Conservation (phyloP, 805 yeast species). For the Metschnikowia kofuensis region DNA sequence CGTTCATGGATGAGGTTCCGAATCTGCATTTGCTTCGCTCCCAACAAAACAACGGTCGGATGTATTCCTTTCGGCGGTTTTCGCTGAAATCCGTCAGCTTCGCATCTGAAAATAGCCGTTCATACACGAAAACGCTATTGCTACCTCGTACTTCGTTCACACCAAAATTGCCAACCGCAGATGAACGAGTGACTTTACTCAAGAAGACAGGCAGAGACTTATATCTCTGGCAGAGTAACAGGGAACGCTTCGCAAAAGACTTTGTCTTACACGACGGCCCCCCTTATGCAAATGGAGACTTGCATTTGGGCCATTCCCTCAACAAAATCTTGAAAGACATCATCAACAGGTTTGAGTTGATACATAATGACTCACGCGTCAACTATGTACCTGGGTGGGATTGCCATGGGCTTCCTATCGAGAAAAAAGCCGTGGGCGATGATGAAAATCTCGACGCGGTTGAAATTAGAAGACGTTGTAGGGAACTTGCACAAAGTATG, state of each 20-base stretch:
- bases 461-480: conserved; percentile 66
- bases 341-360: conserved; percentile 65
- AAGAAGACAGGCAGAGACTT: conserved; percentile 56
- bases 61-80: conserved; percentile 4
- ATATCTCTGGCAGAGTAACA: conserved; percentile 55
- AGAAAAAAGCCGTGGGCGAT: conserved; percentile 67
- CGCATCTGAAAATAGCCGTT: conserved; percentile 6
- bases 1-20: no score
- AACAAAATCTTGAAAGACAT: conserved; percentile 89
- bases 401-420: conserved; percentile 97
- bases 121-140: conserved; percentile 50
- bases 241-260: conserved; percentile 22
- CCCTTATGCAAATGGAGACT: conserved; percentile 94
- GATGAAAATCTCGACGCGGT: conserved; percentile 30
- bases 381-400: conserved; percentile 95
- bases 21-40: not conserved
- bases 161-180: conserved; percentile 51
- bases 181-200: conserved; percentile 34
- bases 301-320: conserved; percentile 89
- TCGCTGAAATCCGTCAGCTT: conserved; percentile 4
- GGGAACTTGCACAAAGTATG: conserved; percentile 65
- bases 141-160: conserved; percentile 65
- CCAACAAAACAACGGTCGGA: not conserved
- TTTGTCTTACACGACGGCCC: conserved; percentile 95
- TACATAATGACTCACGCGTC: conserved; percentile 55